phyloP scores from a whole-genome alignment of 2,329 filamentous ascomycete genomes.

The Colletotrichum simmondsii region DNA sequence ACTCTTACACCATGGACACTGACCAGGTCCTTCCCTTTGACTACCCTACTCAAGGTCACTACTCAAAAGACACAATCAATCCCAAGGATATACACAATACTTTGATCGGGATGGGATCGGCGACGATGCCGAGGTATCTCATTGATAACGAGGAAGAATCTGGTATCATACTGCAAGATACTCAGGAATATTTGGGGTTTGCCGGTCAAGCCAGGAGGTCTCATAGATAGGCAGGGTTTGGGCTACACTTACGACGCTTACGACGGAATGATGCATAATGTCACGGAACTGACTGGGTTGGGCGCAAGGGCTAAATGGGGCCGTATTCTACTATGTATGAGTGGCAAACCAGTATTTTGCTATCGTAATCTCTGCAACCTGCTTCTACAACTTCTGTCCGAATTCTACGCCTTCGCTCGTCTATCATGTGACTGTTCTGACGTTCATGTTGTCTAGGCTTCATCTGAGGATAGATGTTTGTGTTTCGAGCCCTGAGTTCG shows the following conservation, averaged over 20 bases:
- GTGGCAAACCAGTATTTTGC: background rate
- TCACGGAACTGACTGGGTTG: background rate
- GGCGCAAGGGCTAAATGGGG: background rate
- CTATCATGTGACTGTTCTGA: background rate
- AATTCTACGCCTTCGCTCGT: background rate
- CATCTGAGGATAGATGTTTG: background rate
- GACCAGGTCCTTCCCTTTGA: conserved; percentile 21
- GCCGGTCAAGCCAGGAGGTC: conserved; percentile 6
- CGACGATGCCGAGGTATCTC: conserved; percentile 23
- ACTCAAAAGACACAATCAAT: conserved; percentile 28
- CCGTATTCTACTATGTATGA: background rate
- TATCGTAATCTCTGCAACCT: background rate
- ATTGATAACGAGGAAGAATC: conserved; percentile 25
- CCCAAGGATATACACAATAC: conserved; percentile 31
- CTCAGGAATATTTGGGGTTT: conserved; percentile 28
- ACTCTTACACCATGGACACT: conserved; percentile 32
- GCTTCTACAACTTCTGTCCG: background rate
- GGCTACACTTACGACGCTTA: too few species aligned
- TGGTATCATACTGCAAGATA: conserved; percentile 27
- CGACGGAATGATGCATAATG: background rate
- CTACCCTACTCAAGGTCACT: conserved; percentile 22
- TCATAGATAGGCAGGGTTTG: background rate
- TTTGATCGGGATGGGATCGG: conserved; percentile 24
- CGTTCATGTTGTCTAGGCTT: background rate
- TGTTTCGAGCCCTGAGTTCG: background rate